These are phyloP conservation scores for Moesziomyces sp. DNA, from an alignment of 1,284 basidiomycete species.

Conservation along the genomic window DNA sequence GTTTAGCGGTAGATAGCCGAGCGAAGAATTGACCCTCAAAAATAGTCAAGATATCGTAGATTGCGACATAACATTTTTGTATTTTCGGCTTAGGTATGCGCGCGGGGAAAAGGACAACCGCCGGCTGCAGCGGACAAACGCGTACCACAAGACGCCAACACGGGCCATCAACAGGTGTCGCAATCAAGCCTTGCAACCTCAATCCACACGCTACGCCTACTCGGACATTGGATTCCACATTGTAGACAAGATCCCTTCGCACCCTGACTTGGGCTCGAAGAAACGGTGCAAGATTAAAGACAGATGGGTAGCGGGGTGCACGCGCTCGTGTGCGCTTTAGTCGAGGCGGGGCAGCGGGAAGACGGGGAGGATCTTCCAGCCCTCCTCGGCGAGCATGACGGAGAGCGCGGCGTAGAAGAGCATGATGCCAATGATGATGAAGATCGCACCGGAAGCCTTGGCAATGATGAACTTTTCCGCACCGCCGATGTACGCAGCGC, in stretches of 20 bases:
- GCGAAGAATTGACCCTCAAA: background rate
- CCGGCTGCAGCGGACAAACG: constrained; percentile 1
- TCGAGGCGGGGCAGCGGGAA: constrained; percentile 50
- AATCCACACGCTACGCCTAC: too few relatives aligned
- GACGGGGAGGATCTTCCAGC: constrained; percentile 44
- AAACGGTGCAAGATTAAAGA: too few relatives aligned
- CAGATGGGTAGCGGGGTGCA: background rate
- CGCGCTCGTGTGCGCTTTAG: constrained; percentile 1
- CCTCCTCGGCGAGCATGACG: constrained; percentile 52
- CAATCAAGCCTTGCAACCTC: too few relatives aligned
- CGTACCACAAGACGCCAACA: background rate
- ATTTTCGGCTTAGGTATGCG: too few relatives aligned
- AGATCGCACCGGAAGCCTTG: constrained; percentile 44
- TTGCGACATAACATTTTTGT: background rate
- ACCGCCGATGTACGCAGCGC: constrained; percentile 30
- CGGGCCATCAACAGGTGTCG: background rate
- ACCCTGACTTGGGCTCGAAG: too few relatives aligned
- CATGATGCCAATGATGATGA: constrained; percentile 42
- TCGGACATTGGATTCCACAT: too few relatives aligned
- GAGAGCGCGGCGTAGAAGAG: constrained; percentile 40
- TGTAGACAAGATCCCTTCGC: too few relatives aligned
- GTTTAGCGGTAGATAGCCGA: background rate
- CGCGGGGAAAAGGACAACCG: too few relatives aligned
- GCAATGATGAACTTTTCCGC: constrained; percentile 10
- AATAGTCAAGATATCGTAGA: background rate